These are phyloP conservation scores for Penicillium vulpinum DNA, from an alignment of 2,329 filamentous ascomycete species.

Conservation along the genomic window DNA sequence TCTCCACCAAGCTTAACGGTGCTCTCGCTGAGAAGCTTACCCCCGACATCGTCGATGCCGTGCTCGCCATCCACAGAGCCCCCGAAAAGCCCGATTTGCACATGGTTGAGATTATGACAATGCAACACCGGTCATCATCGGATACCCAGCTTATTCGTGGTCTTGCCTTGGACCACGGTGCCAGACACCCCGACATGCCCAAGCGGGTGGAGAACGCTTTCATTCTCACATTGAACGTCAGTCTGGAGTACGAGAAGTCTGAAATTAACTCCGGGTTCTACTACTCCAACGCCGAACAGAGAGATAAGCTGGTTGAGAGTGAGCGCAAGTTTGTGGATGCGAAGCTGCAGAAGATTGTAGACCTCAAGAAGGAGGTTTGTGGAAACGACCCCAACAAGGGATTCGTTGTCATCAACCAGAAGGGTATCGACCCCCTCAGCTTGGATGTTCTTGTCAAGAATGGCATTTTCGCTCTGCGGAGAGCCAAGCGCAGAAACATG, in stretches of 20 bases:
- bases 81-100: slow-evolving; percentile 93
- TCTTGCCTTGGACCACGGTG: slow-evolving; percentile 89
- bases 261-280: slow-evolving; percentile 99
- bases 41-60: slow-evolving; percentile 92
- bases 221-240: slow-evolving; percentile 94
- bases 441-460: slow-evolving; percentile 97
- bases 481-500: slow-evolving; percentile 99
- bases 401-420: slow-evolving; percentile 98
- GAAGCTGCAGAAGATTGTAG: slow-evolving; percentile 95
- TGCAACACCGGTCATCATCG: slow-evolving; percentile 95
- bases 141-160: slow-evolving; percentile 96
- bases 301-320: slow-evolving; percentile 96
- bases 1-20: slow-evolving; percentile 91
- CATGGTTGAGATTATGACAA: slow-evolving; percentile 99
- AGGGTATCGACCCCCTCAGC: slow-evolving; percentile 95
- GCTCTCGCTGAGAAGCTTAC: slow-evolving; percentile 88
- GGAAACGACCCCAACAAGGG: slow-evolving; percentile 89
- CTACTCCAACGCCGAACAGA: slow-evolving; percentile 94
- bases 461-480: slow-evolving; percentile 87
- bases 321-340: slow-evolving; percentile 94
- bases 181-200: slow-evolving; percentile 96
- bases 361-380: slow-evolving; percentile 96
- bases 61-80: slow-evolving; percentile 87
- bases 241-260: slow-evolving; percentile 96
- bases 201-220: slow-evolving; percentile 93